Evolutionary conservation across 129 eudicot species (phyloP).

Genomic region (Flaveria ramosissima): DNA sequence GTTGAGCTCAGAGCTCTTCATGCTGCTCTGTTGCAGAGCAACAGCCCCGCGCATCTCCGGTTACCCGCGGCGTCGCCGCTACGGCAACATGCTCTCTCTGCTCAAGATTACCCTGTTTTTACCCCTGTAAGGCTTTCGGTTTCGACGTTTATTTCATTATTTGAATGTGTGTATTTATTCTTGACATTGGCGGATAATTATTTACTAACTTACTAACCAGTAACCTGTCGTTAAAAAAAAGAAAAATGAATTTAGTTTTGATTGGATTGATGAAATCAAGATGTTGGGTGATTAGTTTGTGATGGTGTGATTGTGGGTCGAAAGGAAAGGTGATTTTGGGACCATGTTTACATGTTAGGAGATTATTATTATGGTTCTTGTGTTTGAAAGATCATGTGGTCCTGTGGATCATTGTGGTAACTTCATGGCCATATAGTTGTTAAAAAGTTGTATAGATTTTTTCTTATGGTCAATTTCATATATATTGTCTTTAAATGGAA

Average conservation of each 20-base stretch:
- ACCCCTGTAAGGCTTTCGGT: slow-evolving; percentile 65
- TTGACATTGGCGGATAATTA: no score
- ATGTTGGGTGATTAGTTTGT: no score
- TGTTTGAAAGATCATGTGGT: slow-evolving; percentile 8
- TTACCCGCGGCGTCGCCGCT: slow-evolving; percentile 56
- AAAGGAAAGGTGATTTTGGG: no score
- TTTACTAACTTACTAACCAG: no score
- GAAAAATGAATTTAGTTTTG: no score
- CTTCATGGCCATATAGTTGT: slow-evolving; percentile 4
- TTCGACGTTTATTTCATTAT: neutral
- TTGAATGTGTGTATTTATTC: no score
- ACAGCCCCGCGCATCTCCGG: slow-evolving; percentile 54
- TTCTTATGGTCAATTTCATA: no score
- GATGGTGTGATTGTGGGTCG: no score
- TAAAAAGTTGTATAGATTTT: neutral
- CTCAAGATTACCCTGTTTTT: slow-evolving; percentile 92
- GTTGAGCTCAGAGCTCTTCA: slow-evolving; percentile 94
- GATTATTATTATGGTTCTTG: neutral
- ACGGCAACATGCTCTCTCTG: slow-evolving; percentile 45
- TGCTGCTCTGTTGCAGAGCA: slow-evolving; percentile 70
- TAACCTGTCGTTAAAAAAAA: no score
- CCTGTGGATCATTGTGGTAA: neutral
- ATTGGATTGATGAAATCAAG: no score
- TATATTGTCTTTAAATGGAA: no score
- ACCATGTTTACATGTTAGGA: no score